Base-by-base conservation (phyloP, 257 asterid species). In the Ilex aquifolium region DNA sequence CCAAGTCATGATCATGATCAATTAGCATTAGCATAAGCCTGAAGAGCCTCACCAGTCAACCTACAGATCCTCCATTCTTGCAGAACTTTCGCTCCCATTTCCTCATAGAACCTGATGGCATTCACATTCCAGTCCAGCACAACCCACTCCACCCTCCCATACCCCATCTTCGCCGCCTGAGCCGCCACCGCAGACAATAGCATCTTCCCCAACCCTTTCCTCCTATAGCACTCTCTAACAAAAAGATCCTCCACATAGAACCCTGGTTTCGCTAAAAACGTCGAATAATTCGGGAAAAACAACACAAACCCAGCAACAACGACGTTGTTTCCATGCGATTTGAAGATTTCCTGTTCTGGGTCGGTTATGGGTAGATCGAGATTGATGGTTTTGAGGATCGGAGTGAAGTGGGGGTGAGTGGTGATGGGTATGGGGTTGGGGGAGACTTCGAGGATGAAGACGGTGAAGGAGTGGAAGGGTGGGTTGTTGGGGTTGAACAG, bases 101-200 rank as follows among this genome's bases (percentile, higher is more conserved):
- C 82, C 84, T 89, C 94, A 56, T 87, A 92, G 59, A 92, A 92
- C 51, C 60, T 54, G 0, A 88, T 75, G 27, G 96, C 96, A 64
- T 79, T 84, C 59, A 57, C 74, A 42, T 91, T 91, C 95, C 96
- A 85, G 61, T 89, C 96, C 31, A 87, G 81, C 54, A 87, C 97
- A 72, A 85, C 97, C 99, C 97, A 88, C 63, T 91, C 98, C 74
- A 91, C 95, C 44, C 95, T 79, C 16, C 90, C 96, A 31, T 80
- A 84, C 50, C 95, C 95, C 94, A 89, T 83, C 78, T 80, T 87
- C 42, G 97, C 88, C 40, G 97, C 99, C 79, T 87, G 97, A 12
- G 74, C 74, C 2, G 93, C 97, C 73, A 92, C 97, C 5, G 94
- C 88, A 0, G 93, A 67, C 66, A 89, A 65, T 44, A 89, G 79